Evolutionary conservation across 176 grass and related monocot species (phyloP).

Genomic region (Zea luxurians): DNA sequence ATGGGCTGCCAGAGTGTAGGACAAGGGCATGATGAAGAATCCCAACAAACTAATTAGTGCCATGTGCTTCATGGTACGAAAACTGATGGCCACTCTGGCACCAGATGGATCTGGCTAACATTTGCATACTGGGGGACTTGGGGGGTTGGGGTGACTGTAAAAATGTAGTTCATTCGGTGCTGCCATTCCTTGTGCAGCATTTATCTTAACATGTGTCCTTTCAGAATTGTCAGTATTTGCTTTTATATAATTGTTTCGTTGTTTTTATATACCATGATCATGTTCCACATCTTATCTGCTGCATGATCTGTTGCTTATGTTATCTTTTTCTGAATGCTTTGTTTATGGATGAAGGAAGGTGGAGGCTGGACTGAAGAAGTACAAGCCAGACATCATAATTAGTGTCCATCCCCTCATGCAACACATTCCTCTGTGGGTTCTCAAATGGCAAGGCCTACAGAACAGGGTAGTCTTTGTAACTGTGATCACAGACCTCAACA

Average conservation of each 20-base stretch:
- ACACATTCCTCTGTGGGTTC: slow-evolving; percentile 95
- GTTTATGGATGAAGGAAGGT: slow-evolving; percentile 83
- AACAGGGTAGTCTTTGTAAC: slow-evolving; percentile 85
- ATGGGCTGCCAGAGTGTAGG: slow-evolving; percentile 5
- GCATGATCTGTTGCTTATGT: background rate
- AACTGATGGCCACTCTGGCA: slow-evolving; percentile 15
- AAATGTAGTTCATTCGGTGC: slow-evolving; percentile 10
- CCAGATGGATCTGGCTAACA: background rate
- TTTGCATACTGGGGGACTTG: background rate
- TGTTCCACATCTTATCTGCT: slow-evolving; percentile 13
- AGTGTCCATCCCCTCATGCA: slow-evolving; percentile 99
- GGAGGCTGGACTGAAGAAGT: slow-evolving; percentile 98
- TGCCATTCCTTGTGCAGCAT: background rate
- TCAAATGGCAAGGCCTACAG: slow-evolving; percentile 98
- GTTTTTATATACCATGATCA: background rate
- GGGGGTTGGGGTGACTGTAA: background rate
- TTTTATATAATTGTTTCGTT: slow-evolving; percentile 2
- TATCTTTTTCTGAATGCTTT: slow-evolving; percentile 37
- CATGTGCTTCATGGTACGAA: slow-evolving; percentile 31
- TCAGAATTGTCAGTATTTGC: background rate
- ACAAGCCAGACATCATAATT: slow-evolving; percentile 99
- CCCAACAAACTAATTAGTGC: slow-evolving; percentile 9
- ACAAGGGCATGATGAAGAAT: slow-evolving; percentile 5
- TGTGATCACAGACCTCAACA: slow-evolving; percentile 97
- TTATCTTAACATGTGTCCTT: slow-evolving; percentile 15